Percentiles rank a stretch among this genome's conserved stretches.
These are phyloP conservation scores for Mucor ambiguus DNA, from an alignment of 371 early-diverging fungal genomes.

Conservation along the genomic window DNA sequence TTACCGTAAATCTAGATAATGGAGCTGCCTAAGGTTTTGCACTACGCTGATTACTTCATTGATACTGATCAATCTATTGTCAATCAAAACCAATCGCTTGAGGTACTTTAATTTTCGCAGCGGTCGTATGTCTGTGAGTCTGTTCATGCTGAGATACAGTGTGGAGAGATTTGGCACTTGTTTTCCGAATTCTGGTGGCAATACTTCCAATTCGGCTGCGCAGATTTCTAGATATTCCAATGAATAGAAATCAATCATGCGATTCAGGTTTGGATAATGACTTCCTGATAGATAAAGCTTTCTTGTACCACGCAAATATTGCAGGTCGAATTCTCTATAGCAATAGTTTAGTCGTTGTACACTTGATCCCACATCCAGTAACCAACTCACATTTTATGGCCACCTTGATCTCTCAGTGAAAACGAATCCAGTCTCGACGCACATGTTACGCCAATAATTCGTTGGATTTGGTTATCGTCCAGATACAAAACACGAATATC, in stretches of 20 bases:
- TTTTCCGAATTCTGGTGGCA: constrained; percentile 49
- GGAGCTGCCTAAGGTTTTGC: constrained; percentile 41
- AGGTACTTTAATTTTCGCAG: constrained; percentile 49
- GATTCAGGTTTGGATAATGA: constrained; percentile 36
- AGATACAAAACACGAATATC: constrained; percentile 53
- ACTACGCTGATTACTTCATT: constrained; percentile 37
- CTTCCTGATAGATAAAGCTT: constrained; percentile 61
- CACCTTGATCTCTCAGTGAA: constrained; percentile 59
- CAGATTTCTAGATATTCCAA: constrained; percentile 59
- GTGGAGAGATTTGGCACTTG: constrained; percentile 53
- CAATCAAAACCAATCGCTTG: constrained; percentile 51
- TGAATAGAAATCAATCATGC: constrained; percentile 50
- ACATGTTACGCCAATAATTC: constrained; percentile 43
- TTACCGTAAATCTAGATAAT: constrained; percentile 54
- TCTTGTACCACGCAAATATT: constrained; percentile 47
- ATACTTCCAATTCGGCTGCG: constrained; percentile 45
- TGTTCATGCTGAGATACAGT: constrained; percentile 54
- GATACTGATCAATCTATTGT: constrained; percentile 50
- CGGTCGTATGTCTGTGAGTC: constrained; percentile 47
- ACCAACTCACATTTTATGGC: constrained; percentile 41
- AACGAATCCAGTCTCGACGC: constrained; percentile 48
- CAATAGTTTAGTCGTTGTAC: not conserved
- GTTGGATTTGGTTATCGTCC: constrained; percentile 55
- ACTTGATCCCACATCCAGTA: not conserved
- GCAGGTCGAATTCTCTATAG: constrained; percentile 47